phyloP scores from a whole-genome alignment of 345 rosid genomes.

The Anastatica hierochuntica region DNA sequence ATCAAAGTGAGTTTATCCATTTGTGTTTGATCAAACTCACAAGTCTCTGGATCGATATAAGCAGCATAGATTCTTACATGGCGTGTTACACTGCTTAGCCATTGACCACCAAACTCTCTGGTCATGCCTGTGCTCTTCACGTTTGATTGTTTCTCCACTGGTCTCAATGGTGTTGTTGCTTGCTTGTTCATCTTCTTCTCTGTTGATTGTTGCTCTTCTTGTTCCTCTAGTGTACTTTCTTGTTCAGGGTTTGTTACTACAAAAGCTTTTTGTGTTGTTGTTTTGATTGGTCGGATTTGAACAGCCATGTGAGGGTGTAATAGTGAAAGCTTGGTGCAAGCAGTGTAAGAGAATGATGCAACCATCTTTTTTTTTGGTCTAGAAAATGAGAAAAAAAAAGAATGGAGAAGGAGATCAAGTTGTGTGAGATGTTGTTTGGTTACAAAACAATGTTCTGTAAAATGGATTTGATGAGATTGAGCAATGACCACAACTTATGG shows the following conservation, averaged over 20 bases:
- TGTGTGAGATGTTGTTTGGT: constrained; percentile 14
- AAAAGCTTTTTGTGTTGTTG: constrained; percentile 13
- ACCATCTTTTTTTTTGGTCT: constrained; percentile 11
- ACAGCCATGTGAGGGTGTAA: constrained; percentile 11
- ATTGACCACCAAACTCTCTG: constrained; percentile 61
- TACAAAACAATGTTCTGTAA: too few relatives aligned
- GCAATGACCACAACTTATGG: constrained; percentile 24
- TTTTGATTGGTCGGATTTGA: constrained; percentile 18
- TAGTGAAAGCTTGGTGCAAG: constrained; percentile 18
- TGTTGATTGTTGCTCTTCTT: constrained; percentile 22
- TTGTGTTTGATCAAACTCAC: constrained; percentile 63
- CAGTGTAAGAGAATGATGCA: constrained; percentile 26
- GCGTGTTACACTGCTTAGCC: constrained; percentile 66
- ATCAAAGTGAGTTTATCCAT: constrained; percentile 81
- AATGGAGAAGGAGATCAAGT: background rate
- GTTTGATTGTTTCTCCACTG: constrained; percentile 68
- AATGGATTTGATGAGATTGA: constrained; percentile 16
- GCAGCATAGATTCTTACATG: constrained; percentile 75
- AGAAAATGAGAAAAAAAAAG: background rate
- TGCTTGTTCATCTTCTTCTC: constrained; percentile 20
- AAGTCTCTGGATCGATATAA: constrained; percentile 68
- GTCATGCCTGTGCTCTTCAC: constrained; percentile 70
- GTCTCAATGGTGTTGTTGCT: constrained; percentile 47
- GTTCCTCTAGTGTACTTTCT: constrained; percentile 8
- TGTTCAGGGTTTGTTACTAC: constrained; percentile 19